phyloP scores from a whole-genome alignment of 345 rosid species.

The Moricandia moricandioides region DNA sequence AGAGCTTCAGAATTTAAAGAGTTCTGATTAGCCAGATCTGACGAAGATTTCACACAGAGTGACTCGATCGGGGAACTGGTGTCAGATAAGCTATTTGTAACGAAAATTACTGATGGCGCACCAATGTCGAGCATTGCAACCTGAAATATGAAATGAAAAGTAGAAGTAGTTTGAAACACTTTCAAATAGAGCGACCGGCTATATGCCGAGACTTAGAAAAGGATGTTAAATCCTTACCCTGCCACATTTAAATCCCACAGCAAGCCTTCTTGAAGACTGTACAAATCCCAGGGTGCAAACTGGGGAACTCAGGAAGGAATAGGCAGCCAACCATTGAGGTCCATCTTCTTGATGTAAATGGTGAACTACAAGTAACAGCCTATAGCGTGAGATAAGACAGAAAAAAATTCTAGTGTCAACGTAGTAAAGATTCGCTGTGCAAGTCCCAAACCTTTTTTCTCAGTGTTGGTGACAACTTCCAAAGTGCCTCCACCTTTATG shows the following conservation, averaged over 20 bases:
- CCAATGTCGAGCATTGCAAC: conserved; percentile 72
- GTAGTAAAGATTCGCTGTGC: background rate
- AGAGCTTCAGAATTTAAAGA: conserved; percentile 36
- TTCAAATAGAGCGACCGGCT: conserved; percentile 2
- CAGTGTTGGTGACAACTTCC: conserved; percentile 58
- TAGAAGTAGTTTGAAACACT: conserved; percentile 16
- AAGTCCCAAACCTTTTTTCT: conserved; percentile 56
- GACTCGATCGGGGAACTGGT: conserved; percentile 56
- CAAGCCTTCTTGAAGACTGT: conserved; percentile 57
- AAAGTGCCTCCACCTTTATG: conserved; percentile 45
- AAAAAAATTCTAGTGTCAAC: conserved; percentile 2
- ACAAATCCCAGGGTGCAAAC: conserved; percentile 51
- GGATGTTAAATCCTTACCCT: conserved; percentile 46
- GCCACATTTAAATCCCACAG: conserved; percentile 80
- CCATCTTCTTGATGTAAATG: conserved; percentile 54
- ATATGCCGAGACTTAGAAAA: conserved; percentile 14
- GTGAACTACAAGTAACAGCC: conserved; percentile 51
- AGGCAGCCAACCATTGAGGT: conserved; percentile 65
- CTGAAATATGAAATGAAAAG: conserved; percentile 50
- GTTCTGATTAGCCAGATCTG: conserved; percentile 38
- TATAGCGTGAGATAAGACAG: conserved; percentile 19
- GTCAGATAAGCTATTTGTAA: conserved; percentile 54
- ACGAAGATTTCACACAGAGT: conserved; percentile 45
- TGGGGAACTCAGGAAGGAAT: conserved; percentile 61
- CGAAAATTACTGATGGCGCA: conserved; percentile 53